phyloP scores from a whole-genome alignment of 306 rosid genomes.

The Cucumis hystrix region DNA sequence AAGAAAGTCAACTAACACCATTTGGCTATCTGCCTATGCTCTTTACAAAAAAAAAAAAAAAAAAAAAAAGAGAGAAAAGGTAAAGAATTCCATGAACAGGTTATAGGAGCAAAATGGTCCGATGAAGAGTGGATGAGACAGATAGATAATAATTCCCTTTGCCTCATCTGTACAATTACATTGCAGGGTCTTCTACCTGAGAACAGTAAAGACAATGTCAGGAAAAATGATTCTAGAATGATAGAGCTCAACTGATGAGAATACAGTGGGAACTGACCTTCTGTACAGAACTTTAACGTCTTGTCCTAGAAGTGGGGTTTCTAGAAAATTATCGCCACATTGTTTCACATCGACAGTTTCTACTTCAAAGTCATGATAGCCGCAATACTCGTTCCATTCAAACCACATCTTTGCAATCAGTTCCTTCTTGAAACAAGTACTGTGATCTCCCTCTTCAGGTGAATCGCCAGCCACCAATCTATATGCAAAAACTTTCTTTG shows the following conservation, averaged over 20 bases:
- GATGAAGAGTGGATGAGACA: neutral
- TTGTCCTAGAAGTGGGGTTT: slow-evolving; percentile 34
- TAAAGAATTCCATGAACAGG: neutral
- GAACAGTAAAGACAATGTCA: slow-evolving; percentile 13
- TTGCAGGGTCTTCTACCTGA: slow-evolving; percentile 41
- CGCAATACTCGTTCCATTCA: slow-evolving; percentile 81
- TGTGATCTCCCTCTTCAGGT: slow-evolving; percentile 74
- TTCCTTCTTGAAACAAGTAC: slow-evolving; percentile 66
- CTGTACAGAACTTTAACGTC: slow-evolving; percentile 56
- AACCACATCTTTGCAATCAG: slow-evolving; percentile 86
- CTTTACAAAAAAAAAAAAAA: neutral
- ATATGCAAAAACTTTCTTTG: slow-evolving; percentile 52
- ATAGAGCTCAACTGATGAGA: neutral
- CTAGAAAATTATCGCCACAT: slow-evolving; percentile 61
- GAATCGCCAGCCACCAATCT: slow-evolving; percentile 69
- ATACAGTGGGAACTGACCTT: slow-evolving; percentile 36
- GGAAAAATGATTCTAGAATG: neutral
- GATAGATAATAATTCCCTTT: neutral
- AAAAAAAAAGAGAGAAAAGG: neutral
- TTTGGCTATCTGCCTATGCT: neutral
- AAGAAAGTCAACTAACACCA: neutral
- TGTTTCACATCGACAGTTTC: slow-evolving; percentile 37
- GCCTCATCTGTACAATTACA: neutral
- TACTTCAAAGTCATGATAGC: slow-evolving; percentile 40
- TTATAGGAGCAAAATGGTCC: slow-evolving; percentile 3